Base-by-base conservation (phyloP, 805 yeast species). In the Alloascoidea hylecoeti region DNA sequence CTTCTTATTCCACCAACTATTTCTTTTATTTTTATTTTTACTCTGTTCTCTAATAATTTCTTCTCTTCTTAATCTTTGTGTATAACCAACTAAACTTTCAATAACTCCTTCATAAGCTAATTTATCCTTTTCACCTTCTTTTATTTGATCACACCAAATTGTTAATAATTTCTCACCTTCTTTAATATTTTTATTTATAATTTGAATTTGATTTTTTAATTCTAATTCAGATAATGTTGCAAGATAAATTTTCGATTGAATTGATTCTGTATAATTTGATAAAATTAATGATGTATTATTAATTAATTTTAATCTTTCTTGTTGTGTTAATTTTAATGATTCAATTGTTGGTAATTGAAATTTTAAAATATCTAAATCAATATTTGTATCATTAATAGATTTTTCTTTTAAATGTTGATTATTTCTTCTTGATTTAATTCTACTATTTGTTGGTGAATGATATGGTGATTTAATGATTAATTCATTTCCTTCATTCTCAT, bases 21-120 rank as follows among this genome's bases (percentile, higher is more conserved):
- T 23, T n/a, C n/a, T 23, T 9, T 23, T 23, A 9, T 23, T 23
- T 23, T 23, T 23, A 23, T n/a, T 23, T n/a, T 23, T 23, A n/a
- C 30, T 23, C n/a, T 23, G 30, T n/a, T 23, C 30, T 23, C 30
- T 23, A 9, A 23, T 23, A n/a, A 9, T 23, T n/a, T 23, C 30
- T 23, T 23, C 30, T 23, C 30, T 64, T 47, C 81, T 70, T 37
- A 80, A 48, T 48, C 83, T 72, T 55, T 92, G 96, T 4, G 95
- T 81, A 52, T 88, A 86, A 4, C 95, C 96, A 13, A 88, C 82
- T 47, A 88, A 60, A 48, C 84, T 86, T 51, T 85, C 95, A 33
- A 92, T 86, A 46, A 92, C 94, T 2, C 78, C 68, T 47, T 89
- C 95, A 51, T 78, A 86, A 13, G 88, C 72, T 23, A 69, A 70